A percentile compares a stretch with the other conserved stretches of the same genome.
Conservation (phyloP, 805 yeast genomes). For the Zygotorulaspora danielsina region DNA sequence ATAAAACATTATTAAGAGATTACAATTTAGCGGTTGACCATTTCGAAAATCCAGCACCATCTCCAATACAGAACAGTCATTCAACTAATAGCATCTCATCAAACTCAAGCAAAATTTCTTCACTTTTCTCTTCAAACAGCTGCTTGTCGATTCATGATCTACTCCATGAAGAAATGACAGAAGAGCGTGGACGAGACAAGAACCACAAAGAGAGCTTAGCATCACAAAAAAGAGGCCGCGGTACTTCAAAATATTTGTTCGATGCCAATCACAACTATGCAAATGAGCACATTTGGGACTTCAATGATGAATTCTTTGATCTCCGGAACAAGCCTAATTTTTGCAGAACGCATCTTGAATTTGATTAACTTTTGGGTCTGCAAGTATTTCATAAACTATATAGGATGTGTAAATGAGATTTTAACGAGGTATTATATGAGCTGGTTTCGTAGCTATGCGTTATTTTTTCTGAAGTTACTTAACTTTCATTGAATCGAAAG, state of each 20-base stretch:
- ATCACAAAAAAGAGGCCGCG: too few species aligned
- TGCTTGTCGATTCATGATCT: slow-evolving; percentile 25
- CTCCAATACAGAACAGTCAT: slow-evolving; percentile 6
- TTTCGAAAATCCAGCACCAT: slow-evolving; percentile 10
- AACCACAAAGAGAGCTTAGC: too few species aligned
- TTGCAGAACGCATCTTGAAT: slow-evolving; percentile 5
- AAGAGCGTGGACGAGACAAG: slow-evolving; percentile 1
- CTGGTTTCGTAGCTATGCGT: neutral
- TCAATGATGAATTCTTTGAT: slow-evolving; percentile 4
- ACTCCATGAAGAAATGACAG: slow-evolving; percentile 23
- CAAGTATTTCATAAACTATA: too few species aligned
- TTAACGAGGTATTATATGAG: slow-evolving; percentile 1
- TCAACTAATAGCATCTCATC: slow-evolving; percentile 13
- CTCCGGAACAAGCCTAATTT: slow-evolving; percentile 2
- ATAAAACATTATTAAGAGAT: slow-evolving; percentile 28
- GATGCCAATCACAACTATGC: neutral
- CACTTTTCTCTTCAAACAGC: slow-evolving; percentile 22
- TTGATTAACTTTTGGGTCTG: too few species aligned
- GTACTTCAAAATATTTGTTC: too few species aligned
- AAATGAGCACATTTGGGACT: neutral
- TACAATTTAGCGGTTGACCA: slow-evolving; percentile 27
- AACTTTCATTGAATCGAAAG: too few species aligned
- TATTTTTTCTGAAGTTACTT: neutral
- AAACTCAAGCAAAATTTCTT: slow-evolving; percentile 14
- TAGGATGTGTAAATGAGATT: neutral